Evolutionary conservation across 768 basidiomycete species (phyloP), one percentile per base, ranked within the genome.

Genomic region (Holtermannia corniformis): DNA sequence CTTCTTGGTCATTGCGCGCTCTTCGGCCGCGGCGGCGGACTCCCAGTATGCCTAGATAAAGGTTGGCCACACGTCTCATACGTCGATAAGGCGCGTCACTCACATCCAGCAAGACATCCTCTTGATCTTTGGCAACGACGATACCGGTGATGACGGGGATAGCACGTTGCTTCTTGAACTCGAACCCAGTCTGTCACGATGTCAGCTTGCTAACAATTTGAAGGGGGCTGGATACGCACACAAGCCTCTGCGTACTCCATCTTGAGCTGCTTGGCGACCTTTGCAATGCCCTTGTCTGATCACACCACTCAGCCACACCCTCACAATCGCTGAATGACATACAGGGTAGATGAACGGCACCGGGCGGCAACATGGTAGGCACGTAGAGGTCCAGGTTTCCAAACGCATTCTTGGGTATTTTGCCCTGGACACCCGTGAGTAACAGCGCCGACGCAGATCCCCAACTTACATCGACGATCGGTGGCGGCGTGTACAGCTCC

Each of bases 371-470:
- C 95, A 99, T 99, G 3, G 87, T 84, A 24, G 87, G 84, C 22
- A 87, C 87, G 70, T 93, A 99, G 22, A 99, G 74, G 73, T 99
- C 93, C 58, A 99, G 86, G 70, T 96, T 99, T 16, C 93, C 93
- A 69, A 93, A 99, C 58, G 84, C 81, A 64, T 99, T 99, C 75
- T 87, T 92, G 4, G 91, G 91, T 25, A 99, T 80, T 68, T 81
- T 82, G 26, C 93, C 93, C 92, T 97, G 64, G 23, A 40, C 11
- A 46, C 56, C 55, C 56, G 28, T 41, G 27, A 56, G 41, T 12
- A 10, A n/a, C 27, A n/a, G 11, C n/a, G 22, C 43, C 43, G 7
- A 10, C 43, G 28, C 14, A 44, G 22, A 27, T 20, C n/a, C 10
- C 11, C 5, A 10, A 78, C 84, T 71, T 60, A 93, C 92, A 72